Evolutionary conservation across 140 eudicot species (phyloP), one percentile per base, ranked within the genome.

Genomic region (Erigeron philadelphicus): DNA sequence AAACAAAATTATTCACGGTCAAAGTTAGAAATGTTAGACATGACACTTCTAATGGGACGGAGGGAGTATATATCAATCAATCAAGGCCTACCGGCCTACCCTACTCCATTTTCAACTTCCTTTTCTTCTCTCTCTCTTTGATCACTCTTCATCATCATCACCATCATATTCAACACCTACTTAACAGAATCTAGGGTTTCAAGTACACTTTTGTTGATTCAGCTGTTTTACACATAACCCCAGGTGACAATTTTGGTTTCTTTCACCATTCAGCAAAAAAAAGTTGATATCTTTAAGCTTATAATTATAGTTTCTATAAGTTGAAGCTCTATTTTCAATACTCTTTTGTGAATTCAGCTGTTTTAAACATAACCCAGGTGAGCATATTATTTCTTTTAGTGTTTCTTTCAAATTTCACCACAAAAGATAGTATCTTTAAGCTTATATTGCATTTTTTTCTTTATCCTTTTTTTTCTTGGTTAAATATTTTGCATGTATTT

Each of bases 121-220:
- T 47, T 75, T 67, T 67, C 13, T 60, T 38, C 12, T 59, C 50
- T 72, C 62, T 49, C 61, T 47, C 77, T 64, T 25, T 50, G 77
- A 73, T 73, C 76, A 62, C 61, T 16, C 67, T 54, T 44, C 58
- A 45, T 72, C 48, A 8, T 45, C 75, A 42, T 57, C 48, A 72
- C 46, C 72, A 45, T 74, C 72, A 2, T 43, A 47, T 1, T 48
- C 49, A 65, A 10, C 15, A 72, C 11, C 64, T 15, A 38, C 43
- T 48, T 25, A 9, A 45, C 16, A 75, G 75, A 66, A 74, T 66
- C 70, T 75, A 75, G 79, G 79, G 79, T 67, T 75, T 75, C 79
- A 75, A 75, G 79, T 61, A 46, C 38, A 31, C 38, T 64, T 49
- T 75, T 41, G 12, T 31, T 21, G 23, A 5, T 66, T 74, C 73